phyloP scores from a whole-genome alignment of 2,329 filamentous ascomycete genomes.

The Aspergillus nomiae region DNA sequence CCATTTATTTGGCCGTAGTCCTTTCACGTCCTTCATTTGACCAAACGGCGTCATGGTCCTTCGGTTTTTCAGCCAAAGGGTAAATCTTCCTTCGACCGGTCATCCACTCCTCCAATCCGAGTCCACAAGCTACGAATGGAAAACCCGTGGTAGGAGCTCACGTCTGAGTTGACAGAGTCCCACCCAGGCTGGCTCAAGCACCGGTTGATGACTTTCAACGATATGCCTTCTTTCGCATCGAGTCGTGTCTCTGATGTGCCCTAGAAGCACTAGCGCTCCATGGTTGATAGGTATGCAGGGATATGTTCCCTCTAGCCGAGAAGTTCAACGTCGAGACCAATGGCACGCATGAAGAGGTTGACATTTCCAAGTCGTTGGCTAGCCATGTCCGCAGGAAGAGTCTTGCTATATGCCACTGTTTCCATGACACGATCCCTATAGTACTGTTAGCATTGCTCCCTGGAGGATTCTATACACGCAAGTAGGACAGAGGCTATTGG shows the following conservation, averaged over 20 bases:
- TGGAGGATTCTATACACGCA: neutral
- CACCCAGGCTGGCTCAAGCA: neutral
- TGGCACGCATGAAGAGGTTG: slow-evolving; percentile 97
- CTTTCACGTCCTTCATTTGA: neutral
- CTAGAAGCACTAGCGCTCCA: neutral
- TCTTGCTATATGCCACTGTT: slow-evolving; percentile 86
- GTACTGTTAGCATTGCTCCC: slow-evolving; percentile 19
- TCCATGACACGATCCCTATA: slow-evolving; percentile 85
- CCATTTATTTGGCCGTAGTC: neutral
- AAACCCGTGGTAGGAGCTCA: neutral
- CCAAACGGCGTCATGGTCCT: neutral
- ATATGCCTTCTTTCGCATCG: neutral
- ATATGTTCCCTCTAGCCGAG: slow-evolving; percentile 51
- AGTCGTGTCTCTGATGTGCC: neutral
- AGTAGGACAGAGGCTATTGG: slow-evolving; percentile 11
- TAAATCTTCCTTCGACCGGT: neutral
- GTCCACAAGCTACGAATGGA: neutral
- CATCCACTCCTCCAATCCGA: neutral
- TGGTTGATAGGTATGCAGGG: neutral
- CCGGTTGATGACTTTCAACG: neutral
- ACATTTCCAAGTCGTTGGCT: slow-evolving; percentile 84
- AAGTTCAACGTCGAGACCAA: slow-evolving; percentile 93
- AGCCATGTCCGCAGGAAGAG: slow-evolving; percentile 82
- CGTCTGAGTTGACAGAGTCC: neutral
- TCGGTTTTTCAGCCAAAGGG: neutral